Evolutionary conservation across 208 protist genomes (phyloP).

Genomic region (Wallacemonas collosoma): DNA sequence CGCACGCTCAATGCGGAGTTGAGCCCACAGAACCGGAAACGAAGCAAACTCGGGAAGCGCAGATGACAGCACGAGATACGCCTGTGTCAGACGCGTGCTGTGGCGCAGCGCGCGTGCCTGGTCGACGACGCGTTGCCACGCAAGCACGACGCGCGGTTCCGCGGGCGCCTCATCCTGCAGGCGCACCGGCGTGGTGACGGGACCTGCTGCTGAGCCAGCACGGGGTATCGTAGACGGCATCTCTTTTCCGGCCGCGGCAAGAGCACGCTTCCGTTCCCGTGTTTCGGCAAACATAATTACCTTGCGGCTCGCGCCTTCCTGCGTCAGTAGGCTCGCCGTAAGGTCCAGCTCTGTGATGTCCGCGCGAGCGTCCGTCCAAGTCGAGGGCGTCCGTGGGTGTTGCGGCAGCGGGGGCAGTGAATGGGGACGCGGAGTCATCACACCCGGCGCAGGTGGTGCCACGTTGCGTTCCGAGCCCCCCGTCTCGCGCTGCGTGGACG

Average conservation of each 20-base stretch:
- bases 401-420: not conserved
- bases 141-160: not conserved
- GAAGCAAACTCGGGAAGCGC: conserved; percentile 18
- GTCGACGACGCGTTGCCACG: not conserved
- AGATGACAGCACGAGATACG: conserved; percentile 36
- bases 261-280: not conserved
- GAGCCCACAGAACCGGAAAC: not conserved
- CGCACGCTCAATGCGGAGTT: conserved; percentile 43
- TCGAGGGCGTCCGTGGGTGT: not conserved
- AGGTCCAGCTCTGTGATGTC: no score
- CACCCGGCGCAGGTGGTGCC: no score
- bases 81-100: conserved; percentile 21
- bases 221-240: not conserved
- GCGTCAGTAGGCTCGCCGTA: not conserved
- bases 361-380: no score
- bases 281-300: not conserved
- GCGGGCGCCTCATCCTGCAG: not conserved
- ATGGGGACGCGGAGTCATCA: not conserved
- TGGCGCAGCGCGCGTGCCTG: conserved; percentile 15
- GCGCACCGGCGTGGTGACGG: not conserved
- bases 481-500: no score
- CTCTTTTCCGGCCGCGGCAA: not conserved
- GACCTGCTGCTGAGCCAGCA: not conserved
- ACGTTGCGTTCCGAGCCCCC: no score
- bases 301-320: conserved; percentile 1